These are phyloP conservation scores for Pholiota molesta DNA, from an alignment of 768 basidiomycete species.

Conservation along the genomic window DNA sequence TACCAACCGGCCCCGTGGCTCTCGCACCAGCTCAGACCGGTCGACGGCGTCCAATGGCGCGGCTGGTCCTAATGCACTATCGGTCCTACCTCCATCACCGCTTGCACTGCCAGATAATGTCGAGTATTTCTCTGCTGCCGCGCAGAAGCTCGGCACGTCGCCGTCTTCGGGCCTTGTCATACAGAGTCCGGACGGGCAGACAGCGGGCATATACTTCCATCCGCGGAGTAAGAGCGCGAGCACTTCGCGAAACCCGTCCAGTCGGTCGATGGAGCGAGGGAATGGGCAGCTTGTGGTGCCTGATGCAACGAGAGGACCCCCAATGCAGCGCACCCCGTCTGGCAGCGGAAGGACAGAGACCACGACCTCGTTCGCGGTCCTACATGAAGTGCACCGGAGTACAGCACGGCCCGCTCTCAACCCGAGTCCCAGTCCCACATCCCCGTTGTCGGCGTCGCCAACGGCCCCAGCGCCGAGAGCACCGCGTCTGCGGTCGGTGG, in stretches of 20 bases:
- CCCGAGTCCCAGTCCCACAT: neutral
- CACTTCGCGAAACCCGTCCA: conserved; percentile 30
- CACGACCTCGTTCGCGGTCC: conserved; percentile 31
- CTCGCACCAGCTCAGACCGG: conserved; percentile 65
- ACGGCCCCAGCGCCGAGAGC: neutral
- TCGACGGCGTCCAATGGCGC: conserved; percentile 56
- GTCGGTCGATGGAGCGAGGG: conserved; percentile 49
- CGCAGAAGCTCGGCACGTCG: conserved; percentile 71
- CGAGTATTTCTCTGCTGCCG: conserved; percentile 74
- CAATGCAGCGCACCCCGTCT: conserved; percentile 28
- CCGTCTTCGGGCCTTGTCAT: conserved; percentile 88
- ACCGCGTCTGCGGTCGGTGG: neutral
- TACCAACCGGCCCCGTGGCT: conserved; percentile 46
- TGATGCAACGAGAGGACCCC: conserved; percentile 25
- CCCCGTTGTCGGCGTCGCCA: conserved; percentile 10
- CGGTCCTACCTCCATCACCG: conserved; percentile 60
- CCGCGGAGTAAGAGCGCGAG: conserved; percentile 52
- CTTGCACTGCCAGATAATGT: conserved; percentile 68
- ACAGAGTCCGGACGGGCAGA: conserved; percentile 91
- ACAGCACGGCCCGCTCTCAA: neutral
- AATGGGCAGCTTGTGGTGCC: conserved; percentile 38
- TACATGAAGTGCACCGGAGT: conserved; percentile 31
- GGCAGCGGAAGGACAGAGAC: conserved; percentile 22
- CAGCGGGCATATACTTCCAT: conserved; percentile 95
- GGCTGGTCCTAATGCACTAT: conserved; percentile 26